Evolutionary conservation across 2,329 filamentous ascomycete species (phyloP), one percentile per base, ranked within the genome.

Genomic region (Arthroderma uncinatum): DNA sequence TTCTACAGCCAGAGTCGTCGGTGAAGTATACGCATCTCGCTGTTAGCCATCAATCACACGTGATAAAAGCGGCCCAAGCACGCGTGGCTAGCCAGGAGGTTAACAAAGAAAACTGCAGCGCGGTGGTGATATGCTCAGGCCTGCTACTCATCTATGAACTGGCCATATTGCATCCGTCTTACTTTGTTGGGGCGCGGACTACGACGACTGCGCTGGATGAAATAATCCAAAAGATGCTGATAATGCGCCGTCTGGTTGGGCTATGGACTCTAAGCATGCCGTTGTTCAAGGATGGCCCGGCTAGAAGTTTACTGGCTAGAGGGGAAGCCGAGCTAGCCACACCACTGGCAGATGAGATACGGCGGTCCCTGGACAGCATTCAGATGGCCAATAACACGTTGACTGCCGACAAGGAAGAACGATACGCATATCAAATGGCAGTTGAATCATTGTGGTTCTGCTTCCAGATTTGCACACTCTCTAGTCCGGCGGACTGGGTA

Each of bases 141-240:
- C 55, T 70, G 23, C 61, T 68, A 6, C 62, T 66, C 2, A 61
- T 66, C 10, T 61, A 67, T n/a, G 64, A 65, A 30, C 66, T 68
- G 53, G 66, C 64, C 4, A 63, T 60, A 33, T 57, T 57, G 23
- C 56, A 57, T 19, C 50, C 56, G 9, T 54, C 28, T 8, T 57
- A 57, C 50, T 57, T 57, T 39, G 21, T 30, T 7, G 16, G 23
- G 23, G 47, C 21, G 4, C 48, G 56, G 6, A 42, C 6, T 4
- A n/a, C n/a, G 2, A 44, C 30, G 5, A 30, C 33, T 14, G 9
- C 25, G 2, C 25, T 54, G 0, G 56, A 57, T 48, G 56, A 57
- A 39, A 37, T 54, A 4, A 28, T 57, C 2, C 47, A 54, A n/a
- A 57, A 54, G 25, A 47, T 57, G 28, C 37, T 34, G 10, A 16